phyloP scores from a whole-genome alignment of 2,329 filamentous ascomycete genomes.

The Grosmannia clavigera region DNA sequence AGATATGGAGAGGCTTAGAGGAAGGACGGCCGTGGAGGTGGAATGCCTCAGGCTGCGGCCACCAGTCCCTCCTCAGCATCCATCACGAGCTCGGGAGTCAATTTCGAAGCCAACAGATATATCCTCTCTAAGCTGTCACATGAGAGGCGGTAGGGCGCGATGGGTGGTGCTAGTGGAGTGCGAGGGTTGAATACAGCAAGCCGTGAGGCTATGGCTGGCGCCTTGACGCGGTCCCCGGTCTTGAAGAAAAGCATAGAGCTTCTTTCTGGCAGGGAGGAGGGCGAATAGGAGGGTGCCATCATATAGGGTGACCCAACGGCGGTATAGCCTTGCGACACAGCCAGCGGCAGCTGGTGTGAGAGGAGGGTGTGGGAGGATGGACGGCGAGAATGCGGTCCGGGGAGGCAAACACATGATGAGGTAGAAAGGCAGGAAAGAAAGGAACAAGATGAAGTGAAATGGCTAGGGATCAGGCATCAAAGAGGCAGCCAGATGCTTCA shows the following conservation, averaged over 20 bases:
- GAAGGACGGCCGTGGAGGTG: background rate
- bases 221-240: background rate
- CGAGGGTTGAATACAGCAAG: background rate
- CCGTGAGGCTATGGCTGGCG: background rate
- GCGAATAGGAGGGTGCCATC: background rate
- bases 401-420: background rate
- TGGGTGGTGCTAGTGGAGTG: background rate
- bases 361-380: background rate
- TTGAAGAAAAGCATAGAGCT: background rate
- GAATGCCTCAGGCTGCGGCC: background rate
- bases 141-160: background rate
- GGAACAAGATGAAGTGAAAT: background rate
- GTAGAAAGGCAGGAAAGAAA: background rate
- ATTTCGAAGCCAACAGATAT: background rate
- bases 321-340: background rate
- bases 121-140: background rate
- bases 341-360: background rate
- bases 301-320: background rate
- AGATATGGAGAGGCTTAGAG: background rate
- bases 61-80: background rate
- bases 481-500: background rate
- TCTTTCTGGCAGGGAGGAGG: background rate
- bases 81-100: background rate
- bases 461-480: background rate
- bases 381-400: background rate